These are phyloP conservation scores for Colletotrichum tanaceti DNA, from an alignment of 2,329 filamentous ascomycete genomes.

Conservation along the genomic window DNA sequence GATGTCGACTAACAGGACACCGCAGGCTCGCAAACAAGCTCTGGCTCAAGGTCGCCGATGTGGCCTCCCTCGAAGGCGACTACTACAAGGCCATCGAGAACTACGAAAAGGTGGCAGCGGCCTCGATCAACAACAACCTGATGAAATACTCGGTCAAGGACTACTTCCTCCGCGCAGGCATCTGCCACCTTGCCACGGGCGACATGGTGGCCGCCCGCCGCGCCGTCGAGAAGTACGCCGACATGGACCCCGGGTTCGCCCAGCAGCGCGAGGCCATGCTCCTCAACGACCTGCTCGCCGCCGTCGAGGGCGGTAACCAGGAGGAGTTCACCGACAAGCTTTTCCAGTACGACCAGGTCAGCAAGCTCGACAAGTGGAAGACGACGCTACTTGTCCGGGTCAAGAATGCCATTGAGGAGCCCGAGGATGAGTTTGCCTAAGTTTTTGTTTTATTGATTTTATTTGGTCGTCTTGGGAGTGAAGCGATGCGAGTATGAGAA, in stretches of 20 bases:
- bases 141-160: conserved; percentile 97
- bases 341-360: conserved; percentile 91
- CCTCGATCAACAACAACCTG: conserved; percentile 86
- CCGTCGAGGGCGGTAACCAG: conserved; percentile 81
- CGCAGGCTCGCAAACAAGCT: conserved; percentile 88
- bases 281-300: conserved; percentile 78
- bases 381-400: conserved; percentile 84
- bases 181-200: conserved; percentile 81
- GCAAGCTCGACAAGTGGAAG: conserved; percentile 98
- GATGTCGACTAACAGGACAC: conserved; percentile 1
- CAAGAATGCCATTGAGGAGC: conserved; percentile 82
- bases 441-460: no score
- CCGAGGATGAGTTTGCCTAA: conserved; percentile 58
- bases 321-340: conserved; percentile 87
- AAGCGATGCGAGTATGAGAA: neutral
- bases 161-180: conserved; percentile 92
- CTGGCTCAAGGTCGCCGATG: conserved; percentile 90
- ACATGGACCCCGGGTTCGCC: conserved; percentile 81
- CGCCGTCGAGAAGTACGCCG: conserved; percentile 84
- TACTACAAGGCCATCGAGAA: conserved; percentile 85
- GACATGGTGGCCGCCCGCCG: conserved; percentile 84
- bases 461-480: neutral
- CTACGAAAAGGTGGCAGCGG: conserved; percentile 85
- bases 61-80: conserved; percentile 83
- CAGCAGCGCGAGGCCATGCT: conserved; percentile 85